Conservation (phyloP, 805 yeast genomes). For the Lipomyces orientalis region DNA sequence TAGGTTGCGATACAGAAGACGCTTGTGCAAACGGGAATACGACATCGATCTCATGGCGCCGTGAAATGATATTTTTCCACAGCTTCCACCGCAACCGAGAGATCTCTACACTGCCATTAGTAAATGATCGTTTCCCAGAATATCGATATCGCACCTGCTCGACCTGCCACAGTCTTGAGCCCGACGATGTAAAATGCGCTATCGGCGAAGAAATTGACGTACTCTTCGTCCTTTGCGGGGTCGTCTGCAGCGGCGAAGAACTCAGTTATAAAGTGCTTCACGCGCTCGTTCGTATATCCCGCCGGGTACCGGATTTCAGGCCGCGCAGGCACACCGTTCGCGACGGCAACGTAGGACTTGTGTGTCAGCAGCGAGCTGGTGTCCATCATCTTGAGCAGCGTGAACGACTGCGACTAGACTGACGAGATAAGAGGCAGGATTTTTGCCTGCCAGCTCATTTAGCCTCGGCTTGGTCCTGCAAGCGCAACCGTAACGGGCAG, state of each 20-base stretch:
- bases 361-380: neutral
- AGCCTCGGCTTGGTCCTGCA: neutral
- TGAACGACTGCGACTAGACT: neutral
- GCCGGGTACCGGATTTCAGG: conserved; percentile 19
- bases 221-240: conserved; percentile 16
- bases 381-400: neutral
- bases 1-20: neutral
- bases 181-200: conserved; percentile 24
- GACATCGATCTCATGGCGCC: conserved; percentile 21
- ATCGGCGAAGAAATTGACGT: conserved; percentile 20
- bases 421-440: neutral
- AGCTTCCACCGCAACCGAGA: conserved; percentile 7
- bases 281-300: conserved; percentile 13
- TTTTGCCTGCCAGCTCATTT: neutral
- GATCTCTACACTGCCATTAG: conserved; percentile 9
- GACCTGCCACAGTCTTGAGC: conserved; percentile 20
- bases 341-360: neutral
- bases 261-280: conserved; percentile 16
- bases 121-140: neutral
- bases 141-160: conserved; percentile 11
- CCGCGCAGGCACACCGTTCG: neutral
- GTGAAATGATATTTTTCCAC: conserved; percentile 8
- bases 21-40: conserved; percentile 17
- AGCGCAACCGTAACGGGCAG: too few relatives aligned
- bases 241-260: conserved; percentile 21